A percentile compares a stretch with the other conserved stretches of the same genome.
These are phyloP conservation scores for Metarhizium album DNA, from an alignment of 2,329 filamentous ascomycete species.

Conservation along the genomic window DNA sequence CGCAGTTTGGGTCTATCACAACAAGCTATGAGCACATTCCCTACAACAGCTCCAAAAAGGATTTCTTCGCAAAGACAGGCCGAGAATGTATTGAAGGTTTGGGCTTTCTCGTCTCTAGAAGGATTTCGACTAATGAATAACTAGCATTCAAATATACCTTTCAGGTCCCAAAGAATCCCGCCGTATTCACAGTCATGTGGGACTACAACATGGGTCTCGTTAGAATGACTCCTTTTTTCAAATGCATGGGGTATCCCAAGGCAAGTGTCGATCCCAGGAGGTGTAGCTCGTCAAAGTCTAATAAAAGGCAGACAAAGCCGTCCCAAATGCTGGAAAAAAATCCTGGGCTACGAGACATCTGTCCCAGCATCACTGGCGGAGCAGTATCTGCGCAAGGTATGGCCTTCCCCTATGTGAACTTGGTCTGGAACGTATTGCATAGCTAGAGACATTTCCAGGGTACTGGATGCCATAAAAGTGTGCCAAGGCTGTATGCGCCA, in stretches of 20 bases:
- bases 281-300: not conserved
- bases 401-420: slow-evolving; percentile 5
- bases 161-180: slow-evolving; percentile 54
- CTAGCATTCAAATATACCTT: slow-evolving; percentile 80
- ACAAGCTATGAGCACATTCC: slow-evolving; percentile 67
- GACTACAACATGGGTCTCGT: slow-evolving; percentile 94
- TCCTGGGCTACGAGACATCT: slow-evolving; percentile 75
- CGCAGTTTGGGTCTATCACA: slow-evolving; percentile 51
- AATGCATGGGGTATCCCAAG: slow-evolving; percentile 79
- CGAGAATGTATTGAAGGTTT: slow-evolving; percentile 81
- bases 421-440: not conserved
- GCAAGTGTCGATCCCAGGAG: slow-evolving; percentile 30
- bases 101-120: slow-evolving; percentile 1
- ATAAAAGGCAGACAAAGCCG: slow-evolving; percentile 59
- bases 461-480: slow-evolving; percentile 95
- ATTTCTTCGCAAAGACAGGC: slow-evolving; percentile 76
- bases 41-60: slow-evolving; percentile 88
- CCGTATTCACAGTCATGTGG: slow-evolving; percentile 77
- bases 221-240: slow-evolving; percentile 90
- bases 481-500: slow-evolving; percentile 76
- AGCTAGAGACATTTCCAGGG: slow-evolving; percentile 39
- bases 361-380: slow-evolving; percentile 89
- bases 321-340: slow-evolving; percentile 74
- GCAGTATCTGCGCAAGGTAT: slow-evolving; percentile 81
- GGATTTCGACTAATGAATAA: not conserved